Evolutionary conservation across 768 basidiomycete genomes (phyloP).

Genomic region (Calvatia gigantea): DNA sequence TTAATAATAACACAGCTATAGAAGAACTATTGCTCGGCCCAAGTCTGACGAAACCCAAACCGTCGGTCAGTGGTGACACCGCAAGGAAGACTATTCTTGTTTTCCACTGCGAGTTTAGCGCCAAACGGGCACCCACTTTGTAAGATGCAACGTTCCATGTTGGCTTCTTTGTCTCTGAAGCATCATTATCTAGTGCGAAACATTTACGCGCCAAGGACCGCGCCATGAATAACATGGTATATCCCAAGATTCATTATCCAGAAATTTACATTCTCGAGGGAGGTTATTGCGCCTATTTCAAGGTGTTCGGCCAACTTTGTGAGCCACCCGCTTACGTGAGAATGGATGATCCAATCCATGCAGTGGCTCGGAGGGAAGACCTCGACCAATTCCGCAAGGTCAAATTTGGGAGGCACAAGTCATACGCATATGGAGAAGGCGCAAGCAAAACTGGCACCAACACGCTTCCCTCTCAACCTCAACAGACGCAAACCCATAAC

Average conservation of each 20-base stretch:
- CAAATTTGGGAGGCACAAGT: slow-evolving; percentile 87
- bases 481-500: slow-evolving; percentile 39
- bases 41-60: slow-evolving; percentile 50
- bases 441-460: slow-evolving; percentile 35
- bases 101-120: slow-evolving; percentile 98
- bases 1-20: slow-evolving; percentile 75
- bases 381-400: slow-evolving; percentile 88
- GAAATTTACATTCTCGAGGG: slow-evolving; percentile 97
- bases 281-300: slow-evolving; percentile 89
- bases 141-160: slow-evolving; percentile 35
- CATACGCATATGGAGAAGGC: slow-evolving; percentile 88
- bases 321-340: slow-evolving; percentile 79
- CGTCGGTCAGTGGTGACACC: slow-evolving; percentile 72
- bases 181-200: slow-evolving; percentile 64
- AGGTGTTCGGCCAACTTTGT: slow-evolving; percentile 65
- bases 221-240: slow-evolving; percentile 79
- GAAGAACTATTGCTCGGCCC: slow-evolving; percentile 76
- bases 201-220: slow-evolving; percentile 90
- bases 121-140: slow-evolving; percentile 95
- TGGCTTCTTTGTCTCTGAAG: not conserved
- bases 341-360: slow-evolving; percentile 93
- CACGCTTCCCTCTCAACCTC: slow-evolving; percentile 27
- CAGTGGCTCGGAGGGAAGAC: slow-evolving; percentile 77
- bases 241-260: slow-evolving; percentile 92
- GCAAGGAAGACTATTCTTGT: slow-evolving; percentile 80